Evolutionary conservation across 345 rosid genomes (phyloP).

Genomic region (Populus deltoides): DNA sequence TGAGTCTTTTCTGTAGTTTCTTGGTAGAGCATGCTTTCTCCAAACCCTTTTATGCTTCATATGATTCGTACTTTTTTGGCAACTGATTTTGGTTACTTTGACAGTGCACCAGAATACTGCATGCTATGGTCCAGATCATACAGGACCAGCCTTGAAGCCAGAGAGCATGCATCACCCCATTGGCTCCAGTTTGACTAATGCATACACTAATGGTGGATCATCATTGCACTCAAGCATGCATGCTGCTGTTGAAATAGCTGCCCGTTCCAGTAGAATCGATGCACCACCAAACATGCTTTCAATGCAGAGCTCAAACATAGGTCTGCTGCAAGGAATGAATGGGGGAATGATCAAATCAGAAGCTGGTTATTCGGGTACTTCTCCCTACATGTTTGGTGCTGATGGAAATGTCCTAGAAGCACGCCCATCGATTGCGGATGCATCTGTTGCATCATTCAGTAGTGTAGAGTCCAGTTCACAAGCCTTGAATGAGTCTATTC

Average conservation of each 20-base stretch:
- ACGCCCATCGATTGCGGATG: slow-evolving; percentile 62
- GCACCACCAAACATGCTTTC: slow-evolving; percentile 55
- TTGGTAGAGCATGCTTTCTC: not conserved
- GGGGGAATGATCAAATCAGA: slow-evolving; percentile 83
- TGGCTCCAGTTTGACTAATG: slow-evolving; percentile 47
- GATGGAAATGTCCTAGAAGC: slow-evolving; percentile 62
- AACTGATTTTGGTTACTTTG: slow-evolving; percentile 21
- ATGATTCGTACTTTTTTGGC: not conserved
- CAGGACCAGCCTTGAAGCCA: slow-evolving; percentile 48
- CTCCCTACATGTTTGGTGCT: slow-evolving; percentile 67
- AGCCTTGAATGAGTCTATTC: slow-evolving; percentile 57
- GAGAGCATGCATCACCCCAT: slow-evolving; percentile 59
- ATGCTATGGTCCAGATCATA: slow-evolving; percentile 57
- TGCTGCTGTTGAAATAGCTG: slow-evolving; percentile 63
- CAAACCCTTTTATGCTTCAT: not conserved
- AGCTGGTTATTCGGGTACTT: slow-evolving; percentile 58
- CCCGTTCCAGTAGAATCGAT: slow-evolving; percentile 64
- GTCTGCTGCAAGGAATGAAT: slow-evolving; percentile 74
- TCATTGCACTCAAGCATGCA: slow-evolving; percentile 54
- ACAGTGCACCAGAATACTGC: slow-evolving; percentile 67
- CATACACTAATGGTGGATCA: slow-evolving; percentile 69
- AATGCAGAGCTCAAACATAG: slow-evolving; percentile 63
- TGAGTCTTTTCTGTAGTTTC: not conserved
- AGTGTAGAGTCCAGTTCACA: slow-evolving; percentile 73
- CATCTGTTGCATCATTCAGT: slow-evolving; percentile 69